Percentiles rank a stretch among this genome's conserved stretches.
These are phyloP conservation scores for Triticum turgidum DNA, from an alignment of 176 grass and related monocot genomes.

Conservation along the genomic window DNA sequence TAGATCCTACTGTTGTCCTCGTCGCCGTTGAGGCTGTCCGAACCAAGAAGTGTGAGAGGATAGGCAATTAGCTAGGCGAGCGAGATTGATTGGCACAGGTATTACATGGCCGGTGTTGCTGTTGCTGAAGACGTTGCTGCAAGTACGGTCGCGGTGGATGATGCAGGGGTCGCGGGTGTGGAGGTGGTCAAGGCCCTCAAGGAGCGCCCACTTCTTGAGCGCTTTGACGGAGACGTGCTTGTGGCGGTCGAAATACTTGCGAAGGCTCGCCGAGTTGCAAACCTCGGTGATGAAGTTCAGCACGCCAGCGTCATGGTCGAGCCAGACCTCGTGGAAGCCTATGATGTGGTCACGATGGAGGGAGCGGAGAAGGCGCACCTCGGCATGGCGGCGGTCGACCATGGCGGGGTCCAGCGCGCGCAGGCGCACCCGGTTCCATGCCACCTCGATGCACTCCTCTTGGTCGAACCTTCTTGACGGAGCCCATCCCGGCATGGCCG, in stretches of 20 bases:
- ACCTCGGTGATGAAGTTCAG: conserved; percentile 99
- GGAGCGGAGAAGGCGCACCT: conserved; percentile 78
- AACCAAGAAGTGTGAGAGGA: not conserved
- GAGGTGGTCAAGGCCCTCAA: conserved; percentile 77
- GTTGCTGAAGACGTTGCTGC: conserved; percentile 98
- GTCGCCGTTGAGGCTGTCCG: no score
- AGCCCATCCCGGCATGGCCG: conserved; percentile 67
- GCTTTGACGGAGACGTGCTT: conserved; percentile 91
- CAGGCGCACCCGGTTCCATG: conserved; percentile 89
- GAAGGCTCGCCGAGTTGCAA: conserved; percentile 80
- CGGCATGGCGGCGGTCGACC: conserved; percentile 67
- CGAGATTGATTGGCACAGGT: not conserved
- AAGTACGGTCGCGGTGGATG: conserved; percentile 97
- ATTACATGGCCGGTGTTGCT: conserved; percentile 89
- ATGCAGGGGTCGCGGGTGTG: conserved; percentile 89
- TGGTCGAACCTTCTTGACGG: conserved; percentile 98
- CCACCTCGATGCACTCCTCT: conserved; percentile 97
- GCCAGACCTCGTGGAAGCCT: conserved; percentile 77
- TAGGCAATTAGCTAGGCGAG: not conserved
- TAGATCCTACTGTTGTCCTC: no score
- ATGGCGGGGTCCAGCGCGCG: conserved; percentile 57
- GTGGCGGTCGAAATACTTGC: conserved; percentile 43
- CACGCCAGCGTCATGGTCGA: conserved; percentile 50
- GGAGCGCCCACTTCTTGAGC: conserved; percentile 88
- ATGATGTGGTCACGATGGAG: conserved; percentile 88